Base-by-base conservation (phyloP, 2,329 filamentous ascomycete genomes). In the Alternaria consortialis region DNA sequence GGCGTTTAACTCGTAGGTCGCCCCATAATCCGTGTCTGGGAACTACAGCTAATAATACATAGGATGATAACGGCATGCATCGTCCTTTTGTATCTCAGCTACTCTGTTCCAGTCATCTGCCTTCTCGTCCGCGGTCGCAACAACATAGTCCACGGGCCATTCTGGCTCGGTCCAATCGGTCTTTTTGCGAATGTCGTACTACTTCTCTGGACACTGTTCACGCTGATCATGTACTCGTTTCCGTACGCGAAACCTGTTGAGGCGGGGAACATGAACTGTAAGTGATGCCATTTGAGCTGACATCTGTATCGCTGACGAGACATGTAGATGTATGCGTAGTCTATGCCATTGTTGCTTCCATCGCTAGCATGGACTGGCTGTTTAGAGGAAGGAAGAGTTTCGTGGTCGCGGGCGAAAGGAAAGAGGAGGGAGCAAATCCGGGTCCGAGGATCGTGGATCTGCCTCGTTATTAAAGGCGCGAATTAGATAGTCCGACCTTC, bases 141-240 rank as follows among this genome's bases (percentile, higher is more conserved):
- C 37, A 81, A 77, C 53, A 80, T 84, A 67, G 57, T 62, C 17
- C 72, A 61, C 4, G 83, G 83, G 0, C 82, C 83, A 0, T 85
- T 85, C 74, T 84, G 81, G 78, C 71, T 85, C 27, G 83, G 82
- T 1, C 74, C 73, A 5, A 40, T 82, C 42, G 83, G 83, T 1
- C 59, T 80, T 23, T 67, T 80, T 44, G 71, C 79, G 13, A 84
- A 85, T 62, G 69, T 79, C 17, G 74, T 84, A 7, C 74, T 83
- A 0, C 71, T 85, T 13, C 42, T 68, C 13, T 85, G 83, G 83
- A 85, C 82, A 0, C 37, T 80, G 29, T 84, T 85, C 64, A 84
- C 84, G 0, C 75, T 85, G 50, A 64, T 85, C 52, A 83, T 85
- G 72, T 84, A 82, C 70, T 71, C 61, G 17, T 75, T 77, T 55